phyloP scores from a whole-genome alignment of 768 basidiomycete species.

The Mycena filopes region DNA sequence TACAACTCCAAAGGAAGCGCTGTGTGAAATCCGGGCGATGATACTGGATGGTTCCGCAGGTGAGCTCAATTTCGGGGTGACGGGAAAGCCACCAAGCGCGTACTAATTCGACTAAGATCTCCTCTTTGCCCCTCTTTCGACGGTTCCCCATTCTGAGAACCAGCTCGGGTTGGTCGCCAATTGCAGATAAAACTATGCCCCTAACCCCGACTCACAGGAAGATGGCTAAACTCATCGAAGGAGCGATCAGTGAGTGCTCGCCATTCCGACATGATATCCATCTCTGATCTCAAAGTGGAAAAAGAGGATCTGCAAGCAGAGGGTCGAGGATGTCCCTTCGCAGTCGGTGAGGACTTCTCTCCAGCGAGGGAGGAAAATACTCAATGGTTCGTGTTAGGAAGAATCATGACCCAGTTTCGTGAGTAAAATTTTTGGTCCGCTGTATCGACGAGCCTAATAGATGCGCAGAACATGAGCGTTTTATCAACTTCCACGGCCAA shows the following conservation, averaged over 20 bases:
- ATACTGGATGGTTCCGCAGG: background rate
- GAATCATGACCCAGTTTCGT: conserved; percentile 14
- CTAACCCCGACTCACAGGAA: background rate
- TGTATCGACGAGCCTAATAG: conserved; percentile 10
- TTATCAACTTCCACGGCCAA: conserved; percentile 57
- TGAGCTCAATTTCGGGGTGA: background rate
- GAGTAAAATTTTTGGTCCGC: background rate
- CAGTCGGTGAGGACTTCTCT: conserved; percentile 1
- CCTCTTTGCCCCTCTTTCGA: background rate
- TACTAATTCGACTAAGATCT: background rate
- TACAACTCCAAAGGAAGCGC: background rate
- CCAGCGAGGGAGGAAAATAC: background rate
- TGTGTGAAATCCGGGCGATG: conserved; percentile 1
- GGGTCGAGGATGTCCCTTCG: conserved; percentile 2
- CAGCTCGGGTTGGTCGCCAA: background rate
- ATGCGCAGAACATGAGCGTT: conserved; percentile 44
- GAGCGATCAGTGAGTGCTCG: background rate
- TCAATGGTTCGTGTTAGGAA: background rate
- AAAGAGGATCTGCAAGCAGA: conserved; percentile 1
- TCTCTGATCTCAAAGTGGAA: no score
- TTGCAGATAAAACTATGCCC: background rate
- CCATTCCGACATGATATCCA: no score
- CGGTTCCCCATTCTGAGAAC: background rate
- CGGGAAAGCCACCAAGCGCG: background rate
- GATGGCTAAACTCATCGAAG: background rate